Conservation (phyloP, 495 filamentous ascomycete genomes). For the Aspergillus nanangensis region DNA sequence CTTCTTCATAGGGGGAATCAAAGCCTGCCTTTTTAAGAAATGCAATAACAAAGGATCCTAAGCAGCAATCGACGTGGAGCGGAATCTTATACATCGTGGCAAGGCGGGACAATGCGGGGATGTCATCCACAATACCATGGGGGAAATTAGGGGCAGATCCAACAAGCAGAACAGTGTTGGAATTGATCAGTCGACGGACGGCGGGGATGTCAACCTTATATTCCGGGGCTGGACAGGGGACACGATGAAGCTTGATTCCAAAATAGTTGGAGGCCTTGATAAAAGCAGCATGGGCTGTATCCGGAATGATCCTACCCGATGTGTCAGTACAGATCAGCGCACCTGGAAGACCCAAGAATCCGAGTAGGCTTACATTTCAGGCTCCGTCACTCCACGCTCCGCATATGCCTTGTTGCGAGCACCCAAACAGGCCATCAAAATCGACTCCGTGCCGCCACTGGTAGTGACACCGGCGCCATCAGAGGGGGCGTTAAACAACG, state of each 20-base stretch:
- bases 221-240: slow-evolving; percentile 76
- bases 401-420: slow-evolving; percentile 82
- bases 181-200: slow-evolving; percentile 83
- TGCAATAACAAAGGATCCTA: slow-evolving; percentile 91
- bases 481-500: slow-evolving; percentile 84
- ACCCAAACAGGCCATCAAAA: slow-evolving; percentile 86
- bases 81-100: slow-evolving; percentile 74
- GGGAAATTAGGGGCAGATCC: slow-evolving; percentile 97
- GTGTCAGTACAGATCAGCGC: slow-evolving; percentile 13
- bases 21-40: slow-evolving; percentile 91
- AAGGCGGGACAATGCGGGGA: slow-evolving; percentile 76
- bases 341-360: neutral
- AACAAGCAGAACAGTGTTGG: slow-evolving; percentile 93
- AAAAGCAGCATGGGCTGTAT: slow-evolving; percentile 94
- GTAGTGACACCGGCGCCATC: slow-evolving; percentile 86
- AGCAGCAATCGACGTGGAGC: slow-evolving; percentile 94
- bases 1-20: slow-evolving; percentile 53
- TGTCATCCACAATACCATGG: slow-evolving; percentile 97
- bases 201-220: slow-evolving; percentile 77
- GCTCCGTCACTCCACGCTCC: slow-evolving; percentile 85
- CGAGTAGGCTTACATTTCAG: slow-evolving; percentile 70
- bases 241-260: slow-evolving; percentile 88
- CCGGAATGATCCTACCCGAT: slow-evolving; percentile 73
- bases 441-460: slow-evolving; percentile 91
- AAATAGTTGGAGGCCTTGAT: slow-evolving; percentile 94